Evolutionary conservation across 1,284 basidiomycete genomes (phyloP).

Genomic region (Cutaneotrichosporon spelunceum): DNA sequence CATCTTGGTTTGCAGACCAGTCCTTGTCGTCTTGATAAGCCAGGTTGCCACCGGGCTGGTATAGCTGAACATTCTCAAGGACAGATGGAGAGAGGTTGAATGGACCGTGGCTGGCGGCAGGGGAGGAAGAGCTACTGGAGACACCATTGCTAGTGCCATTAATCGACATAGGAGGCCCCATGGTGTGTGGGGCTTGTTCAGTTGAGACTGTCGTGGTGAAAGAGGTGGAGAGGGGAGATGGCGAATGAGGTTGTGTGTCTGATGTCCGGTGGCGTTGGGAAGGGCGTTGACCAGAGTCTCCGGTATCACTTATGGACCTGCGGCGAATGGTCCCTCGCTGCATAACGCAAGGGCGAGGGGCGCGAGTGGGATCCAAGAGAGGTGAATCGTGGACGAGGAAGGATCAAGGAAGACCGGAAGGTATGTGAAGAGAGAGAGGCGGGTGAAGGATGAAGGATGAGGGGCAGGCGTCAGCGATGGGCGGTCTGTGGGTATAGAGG

Average conservation of each 20-base stretch:
- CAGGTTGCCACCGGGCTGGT: constrained; percentile 26
- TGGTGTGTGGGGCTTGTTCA: constrained; percentile 9
- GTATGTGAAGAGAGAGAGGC: constrained; percentile 1
- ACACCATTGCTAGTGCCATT: constrained; percentile 17
- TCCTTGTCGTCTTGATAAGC: constrained; percentile 47
- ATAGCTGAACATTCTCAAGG: constrained; percentile 13
- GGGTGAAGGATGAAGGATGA: background rate
- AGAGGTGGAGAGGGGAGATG: constrained; percentile 4
- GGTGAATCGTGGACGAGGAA: background rate
- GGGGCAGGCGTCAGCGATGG: background rate
- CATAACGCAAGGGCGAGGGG: constrained; percentile 14
- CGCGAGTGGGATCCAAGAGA: background rate
- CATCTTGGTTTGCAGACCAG: constrained; percentile 26
- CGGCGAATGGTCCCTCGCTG: constrained; percentile 27
- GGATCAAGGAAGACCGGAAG: background rate
- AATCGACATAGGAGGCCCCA: constrained; percentile 15
- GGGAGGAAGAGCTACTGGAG: background rate
- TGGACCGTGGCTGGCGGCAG: constrained; percentile 10
- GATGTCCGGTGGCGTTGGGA: constrained; percentile 8
- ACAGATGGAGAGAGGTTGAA: background rate
- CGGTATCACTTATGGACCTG: constrained; percentile 16
- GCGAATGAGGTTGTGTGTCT: constrained; percentile 7
- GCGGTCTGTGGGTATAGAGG: background rate
- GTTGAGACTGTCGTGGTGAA: background rate
- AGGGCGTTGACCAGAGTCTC: constrained; percentile 2